Evolutionary conservation across 495 filamentous ascomycete genomes (phyloP), one percentile per base, ranked within the genome.

Genomic region (Aspergillus homomorphus): DNA sequence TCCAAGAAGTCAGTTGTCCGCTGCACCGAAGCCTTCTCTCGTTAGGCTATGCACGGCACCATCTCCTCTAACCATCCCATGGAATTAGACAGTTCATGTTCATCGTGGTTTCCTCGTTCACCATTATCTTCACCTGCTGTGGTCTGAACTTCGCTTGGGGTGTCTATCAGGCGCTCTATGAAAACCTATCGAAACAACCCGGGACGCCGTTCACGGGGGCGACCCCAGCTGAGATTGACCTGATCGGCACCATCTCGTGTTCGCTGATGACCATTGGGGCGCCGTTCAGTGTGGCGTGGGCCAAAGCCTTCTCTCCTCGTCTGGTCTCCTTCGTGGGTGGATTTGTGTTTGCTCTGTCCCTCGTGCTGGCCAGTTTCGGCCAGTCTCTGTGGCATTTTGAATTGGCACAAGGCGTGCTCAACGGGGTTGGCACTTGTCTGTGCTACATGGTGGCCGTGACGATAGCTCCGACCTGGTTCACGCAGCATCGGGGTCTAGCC

Each of bases 71-170:
- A 38, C 5, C 33, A 38, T 5, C 33, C 10, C 26, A 4, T 30
- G 4, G 4, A 30, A n/a, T n/a, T 12, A 38, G 33, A 38, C 33
- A 46, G 22, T 46, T 23, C 45, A 15, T 20, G 5, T 21, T 46
- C 45, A 46, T 46, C 22, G 45, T 20, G 1, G 18, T 15, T 0
- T 20, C 45, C 18, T 46, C 45, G 1, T 46, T 46, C 18, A 23
- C 22, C 19, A 46, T 46, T 7, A 46, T 46, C 45, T 46, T 46
- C 45, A 46, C 45, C 10, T 46, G 45, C 45, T 46, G 45, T 8
- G 45, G 45, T 22, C 45, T 46, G 18, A 46, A 46, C 45, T 46
- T 46, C 45, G 45, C 45, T 7, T 46, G 45, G 45, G 45, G 45
- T 1, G 45, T 46, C 10, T 46, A 46, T 22, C 45, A 46, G 9